Conservation (phyloP, 2,329 filamentous ascomycete genomes). For the Botryotinia globosa region DNA sequence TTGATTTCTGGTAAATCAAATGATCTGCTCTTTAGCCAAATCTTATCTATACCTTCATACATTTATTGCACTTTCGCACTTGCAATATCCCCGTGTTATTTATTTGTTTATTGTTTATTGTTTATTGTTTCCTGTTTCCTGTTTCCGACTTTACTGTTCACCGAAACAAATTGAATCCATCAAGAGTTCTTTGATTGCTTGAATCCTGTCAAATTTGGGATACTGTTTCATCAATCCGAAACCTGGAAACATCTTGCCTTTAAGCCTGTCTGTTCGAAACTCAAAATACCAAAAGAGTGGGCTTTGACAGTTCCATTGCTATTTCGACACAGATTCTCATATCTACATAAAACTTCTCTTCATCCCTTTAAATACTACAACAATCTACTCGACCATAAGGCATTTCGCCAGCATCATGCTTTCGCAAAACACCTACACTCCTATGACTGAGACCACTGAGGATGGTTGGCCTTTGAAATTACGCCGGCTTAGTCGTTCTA, state of each 20-base stretch:
- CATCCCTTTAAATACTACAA: not conserved
- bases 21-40: not conserved
- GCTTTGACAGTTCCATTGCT: not conserved
- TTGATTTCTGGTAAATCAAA: slow-evolving; percentile 12
- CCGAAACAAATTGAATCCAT: not conserved
- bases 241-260: not conserved
- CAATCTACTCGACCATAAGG: not conserved
- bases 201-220: not conserved
- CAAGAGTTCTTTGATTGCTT: not conserved
- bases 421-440: not conserved
- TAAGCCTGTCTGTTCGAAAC: not conserved
- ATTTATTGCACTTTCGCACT: not conserved
- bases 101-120: not conserved
- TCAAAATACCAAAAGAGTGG: not conserved
- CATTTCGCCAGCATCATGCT: not conserved
- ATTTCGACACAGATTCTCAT: not conserved
- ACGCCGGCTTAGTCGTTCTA: not conserved
- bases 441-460: not conserved
- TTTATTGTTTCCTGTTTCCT: not conserved
- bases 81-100: not conserved
- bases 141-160: not conserved
- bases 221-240: not conserved
- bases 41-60: not conserved
- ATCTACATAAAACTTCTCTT: not conserved
- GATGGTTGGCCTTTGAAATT: not conserved